phyloP scores from a whole-genome alignment of 1,284 basidiomycete species.

The Apiotrichum veenhuisii region DNA sequence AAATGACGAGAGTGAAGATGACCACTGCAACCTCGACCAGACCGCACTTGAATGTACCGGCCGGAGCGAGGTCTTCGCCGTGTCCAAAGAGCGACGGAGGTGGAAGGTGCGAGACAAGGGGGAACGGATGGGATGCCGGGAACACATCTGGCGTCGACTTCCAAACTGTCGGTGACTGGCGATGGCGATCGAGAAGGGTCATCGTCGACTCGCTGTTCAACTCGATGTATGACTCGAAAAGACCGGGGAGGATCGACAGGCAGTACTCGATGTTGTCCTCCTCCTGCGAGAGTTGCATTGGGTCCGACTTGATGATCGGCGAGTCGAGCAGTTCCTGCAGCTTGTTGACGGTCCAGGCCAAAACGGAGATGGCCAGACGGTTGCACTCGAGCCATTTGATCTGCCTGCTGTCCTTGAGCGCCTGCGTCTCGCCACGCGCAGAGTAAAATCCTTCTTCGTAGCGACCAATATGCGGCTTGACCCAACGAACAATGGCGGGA shows the following conservation, averaged over 20 bases:
- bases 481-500: slow-evolving; percentile 85
- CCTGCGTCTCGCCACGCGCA: slow-evolving; percentile 21
- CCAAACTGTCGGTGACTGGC: slow-evolving; percentile 59
- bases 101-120: slow-evolving; percentile 68
- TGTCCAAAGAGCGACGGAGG: slow-evolving; percentile 51
- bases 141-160: slow-evolving; percentile 74
- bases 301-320: slow-evolving; percentile 62
- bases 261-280: slow-evolving; percentile 91
- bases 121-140: slow-evolving; percentile 89
- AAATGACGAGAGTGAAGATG: slow-evolving; percentile 73
- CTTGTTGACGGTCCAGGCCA: slow-evolving; percentile 88
- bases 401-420: slow-evolving; percentile 65
- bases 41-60: slow-evolving; percentile 66
- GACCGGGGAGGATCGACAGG: slow-evolving; percentile 75
- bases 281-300: slow-evolving; percentile 66
- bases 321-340: slow-evolving; percentile 75
- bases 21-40: slow-evolving; percentile 84
- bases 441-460: slow-evolving; percentile 57
- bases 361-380: slow-evolving; percentile 62
- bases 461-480: slow-evolving; percentile 89
- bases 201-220: slow-evolving; percentile 65
- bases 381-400: slow-evolving; percentile 86
- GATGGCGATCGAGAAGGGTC: slow-evolving; percentile 66
- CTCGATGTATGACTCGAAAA: slow-evolving; percentile 84
- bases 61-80: slow-evolving; percentile 38